Conservation (phyloP, 306 rosid species). For the Senna siamea region DNA sequence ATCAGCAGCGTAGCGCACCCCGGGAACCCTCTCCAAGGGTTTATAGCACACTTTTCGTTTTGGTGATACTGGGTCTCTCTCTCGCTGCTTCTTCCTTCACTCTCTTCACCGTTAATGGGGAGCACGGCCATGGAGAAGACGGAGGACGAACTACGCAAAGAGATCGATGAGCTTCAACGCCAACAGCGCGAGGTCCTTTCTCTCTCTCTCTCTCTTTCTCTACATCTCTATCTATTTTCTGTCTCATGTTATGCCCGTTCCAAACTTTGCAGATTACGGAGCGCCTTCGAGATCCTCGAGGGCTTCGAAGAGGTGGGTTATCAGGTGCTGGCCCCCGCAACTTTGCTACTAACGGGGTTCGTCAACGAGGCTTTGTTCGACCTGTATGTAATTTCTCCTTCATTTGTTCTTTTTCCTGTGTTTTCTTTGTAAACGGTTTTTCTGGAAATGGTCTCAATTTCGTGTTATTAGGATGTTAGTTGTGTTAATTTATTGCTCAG, state of each 20-base stretch:
- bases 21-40: neutral
- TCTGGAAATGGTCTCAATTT: too few species aligned
- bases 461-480: neutral
- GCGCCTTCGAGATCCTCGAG: slow-evolving; percentile 98
- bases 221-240: neutral
- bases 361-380: slow-evolving; percentile 72
- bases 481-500: neutral
- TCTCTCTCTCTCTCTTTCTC: neutral
- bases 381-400: slow-evolving; percentile 46
- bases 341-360: slow-evolving; percentile 63
- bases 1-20: neutral
- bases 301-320: slow-evolving; percentile 75
- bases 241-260: neutral
- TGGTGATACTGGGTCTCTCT: neutral
- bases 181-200: slow-evolving; percentile 86
- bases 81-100: neutral
- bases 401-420: neutral
- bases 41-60: neutral
- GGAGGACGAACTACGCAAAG: slow-evolving; percentile 82
- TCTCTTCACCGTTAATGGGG: slow-evolving; percentile 46
- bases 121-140: slow-evolving; percentile 74
- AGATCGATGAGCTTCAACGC: slow-evolving; percentile 95
- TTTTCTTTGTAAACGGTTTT: neutral
- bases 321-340: slow-evolving; percentile 63
- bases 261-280: slow-evolving; percentile 65